Evolutionary conservation across 352 stramenopile genomes (phyloP).

Genomic region (Globisporangium apiculatum): DNA sequence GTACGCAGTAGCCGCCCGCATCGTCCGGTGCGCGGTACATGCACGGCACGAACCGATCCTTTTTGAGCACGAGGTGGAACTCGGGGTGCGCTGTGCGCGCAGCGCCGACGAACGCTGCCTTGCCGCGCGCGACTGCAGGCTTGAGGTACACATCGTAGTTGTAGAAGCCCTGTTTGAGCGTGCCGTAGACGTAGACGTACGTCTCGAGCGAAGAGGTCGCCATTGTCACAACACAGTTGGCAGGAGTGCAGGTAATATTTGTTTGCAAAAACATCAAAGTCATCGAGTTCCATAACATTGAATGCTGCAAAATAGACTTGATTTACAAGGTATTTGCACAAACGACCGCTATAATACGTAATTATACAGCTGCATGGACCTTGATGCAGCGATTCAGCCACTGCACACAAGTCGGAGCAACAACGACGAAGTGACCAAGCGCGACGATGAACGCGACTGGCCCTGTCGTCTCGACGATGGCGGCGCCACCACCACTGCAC

Average conservation of each 20-base stretch:
- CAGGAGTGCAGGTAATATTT: too few relatives aligned
- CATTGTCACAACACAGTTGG: too few relatives aligned
- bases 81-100: constrained; percentile 25
- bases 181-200: constrained; percentile 76
- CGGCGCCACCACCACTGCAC: background rate
- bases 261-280: background rate
- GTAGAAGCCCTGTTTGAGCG: constrained; percentile 64
- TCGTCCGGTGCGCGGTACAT: constrained; percentile 34
- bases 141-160: constrained; percentile 68
- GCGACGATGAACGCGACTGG: background rate
- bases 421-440: background rate
- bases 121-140: constrained; percentile 34
- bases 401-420: background rate
- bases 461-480: background rate
- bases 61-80: constrained; percentile 60
- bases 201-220: constrained; percentile 15
- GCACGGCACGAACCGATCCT: constrained; percentile 57
- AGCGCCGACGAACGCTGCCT: constrained; percentile 39
- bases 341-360: too few relatives aligned
- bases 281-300: background rate
- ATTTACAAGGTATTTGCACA: too few relatives aligned
- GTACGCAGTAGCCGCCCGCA: constrained; percentile 27
- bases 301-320: too few relatives aligned
- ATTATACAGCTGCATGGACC: too few relatives aligned
- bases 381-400: too few relatives aligned